Evolutionary conservation across 805 yeast genomes (phyloP).

Genomic region (Starmerella gropengiesseri): DNA sequence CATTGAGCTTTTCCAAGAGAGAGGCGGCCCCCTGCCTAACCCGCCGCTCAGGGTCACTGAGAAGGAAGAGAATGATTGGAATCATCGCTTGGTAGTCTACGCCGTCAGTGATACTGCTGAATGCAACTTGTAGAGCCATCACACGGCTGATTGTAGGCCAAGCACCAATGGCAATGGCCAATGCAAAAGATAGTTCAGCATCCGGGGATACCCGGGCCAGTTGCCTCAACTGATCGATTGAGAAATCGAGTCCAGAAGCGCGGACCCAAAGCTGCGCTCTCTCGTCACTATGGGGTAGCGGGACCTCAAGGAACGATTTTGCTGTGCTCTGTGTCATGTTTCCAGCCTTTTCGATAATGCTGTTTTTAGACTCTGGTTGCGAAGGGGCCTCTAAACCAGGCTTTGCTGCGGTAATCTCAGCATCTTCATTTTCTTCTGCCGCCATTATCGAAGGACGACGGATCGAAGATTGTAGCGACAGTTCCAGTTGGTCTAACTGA

Average conservation of each 20-base stretch:
- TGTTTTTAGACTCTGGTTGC: not conserved
- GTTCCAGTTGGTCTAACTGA: constrained; percentile 42
- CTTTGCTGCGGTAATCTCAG: not conserved
- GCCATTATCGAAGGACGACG: constrained; percentile 16
- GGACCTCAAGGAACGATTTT: constrained; percentile 16
- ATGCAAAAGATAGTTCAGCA: constrained; percentile 29
- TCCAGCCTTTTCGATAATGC: constrained; percentile 17
- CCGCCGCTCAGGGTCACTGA: constrained; percentile 28
- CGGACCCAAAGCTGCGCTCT: constrained; percentile 23
- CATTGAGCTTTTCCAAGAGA: constrained; percentile 15
- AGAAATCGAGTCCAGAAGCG: constrained; percentile 14
- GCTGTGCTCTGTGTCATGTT: constrained; percentile 19
- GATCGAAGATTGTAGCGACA: constrained; percentile 58
- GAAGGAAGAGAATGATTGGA: constrained; percentile 27
- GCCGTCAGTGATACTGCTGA: constrained; percentile 9
- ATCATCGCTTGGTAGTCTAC: constrained; percentile 31
- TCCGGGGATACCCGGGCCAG: constrained; percentile 20
- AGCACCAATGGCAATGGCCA: constrained; percentile 30
- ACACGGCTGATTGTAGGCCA: constrained; percentile 31
- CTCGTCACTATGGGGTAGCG: constrained; percentile 10
- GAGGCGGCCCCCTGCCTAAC: constrained; percentile 28
- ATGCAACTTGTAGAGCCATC: constrained; percentile 27
- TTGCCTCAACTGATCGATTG: constrained; percentile 15
- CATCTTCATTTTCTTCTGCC: not conserved
- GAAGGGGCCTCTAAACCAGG: not conserved